These are phyloP conservation scores for Sphaerulina vaccinii DNA, from an alignment of 2,329 filamentous ascomycete genomes.

Conservation along the genomic window DNA sequence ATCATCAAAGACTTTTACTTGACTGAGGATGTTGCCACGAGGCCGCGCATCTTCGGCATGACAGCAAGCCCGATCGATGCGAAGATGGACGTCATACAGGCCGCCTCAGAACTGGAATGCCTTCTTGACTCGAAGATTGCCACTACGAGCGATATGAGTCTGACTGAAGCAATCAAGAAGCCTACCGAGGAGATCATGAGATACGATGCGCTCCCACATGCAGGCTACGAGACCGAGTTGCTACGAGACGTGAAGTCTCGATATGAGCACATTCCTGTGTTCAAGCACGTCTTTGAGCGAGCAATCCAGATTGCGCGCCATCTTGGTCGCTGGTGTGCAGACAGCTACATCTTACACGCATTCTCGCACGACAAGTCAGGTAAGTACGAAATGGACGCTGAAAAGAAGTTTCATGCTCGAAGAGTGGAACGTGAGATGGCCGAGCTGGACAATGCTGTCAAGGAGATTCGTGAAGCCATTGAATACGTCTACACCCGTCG, in stretches of 20 bases:
- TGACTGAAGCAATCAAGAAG: constrained; percentile 58
- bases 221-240: constrained; percentile 63
- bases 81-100: constrained; percentile 68
- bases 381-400: constrained; percentile 28
- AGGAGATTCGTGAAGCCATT: constrained; percentile 59
- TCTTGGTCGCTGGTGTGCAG: constrained; percentile 81
- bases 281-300: constrained; percentile 60
- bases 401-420: constrained; percentile 37
- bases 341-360: constrained; percentile 55
- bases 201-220: constrained; percentile 53
- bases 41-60: constrained; percentile 89
- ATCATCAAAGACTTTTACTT: constrained; percentile 88
- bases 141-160: constrained; percentile 63
- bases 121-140: constrained; percentile 80
- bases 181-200: constrained; percentile 59
- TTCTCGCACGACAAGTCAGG: constrained; percentile 27
- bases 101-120: constrained; percentile 67
- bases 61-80: constrained; percentile 93
- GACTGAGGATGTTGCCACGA: constrained; percentile 46
- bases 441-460: constrained; percentile 54
- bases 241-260: constrained; percentile 55
- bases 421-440: constrained; percentile 30
- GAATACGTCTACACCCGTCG: constrained; percentile 34
- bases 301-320: constrained; percentile 61
- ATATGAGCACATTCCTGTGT: constrained; percentile 52